These are phyloP conservation scores for Aureococcus anophagefferens DNA, from an alignment of 108 stramenopile species.

Conservation along the genomic window DNA sequence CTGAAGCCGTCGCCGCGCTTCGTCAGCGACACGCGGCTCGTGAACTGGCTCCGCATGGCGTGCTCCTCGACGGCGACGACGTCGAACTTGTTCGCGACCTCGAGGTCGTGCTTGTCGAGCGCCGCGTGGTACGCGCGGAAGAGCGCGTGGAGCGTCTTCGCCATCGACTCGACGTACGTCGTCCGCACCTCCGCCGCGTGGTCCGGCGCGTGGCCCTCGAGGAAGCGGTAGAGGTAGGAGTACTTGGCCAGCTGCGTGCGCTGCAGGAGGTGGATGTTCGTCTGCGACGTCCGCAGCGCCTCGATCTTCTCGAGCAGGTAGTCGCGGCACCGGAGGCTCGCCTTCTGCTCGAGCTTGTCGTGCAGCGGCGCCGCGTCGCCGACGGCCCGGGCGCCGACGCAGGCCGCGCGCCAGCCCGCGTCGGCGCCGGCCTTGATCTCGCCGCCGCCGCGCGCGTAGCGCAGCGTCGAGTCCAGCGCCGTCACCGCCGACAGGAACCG, in stretches of 20 bases:
- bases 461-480: conserved; percentile 72
- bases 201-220: conserved; percentile 68
- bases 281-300: conserved; percentile 64
- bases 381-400: conserved; percentile 27
- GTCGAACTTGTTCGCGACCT: conserved; percentile 75
- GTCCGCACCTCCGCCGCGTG: conserved; percentile 77
- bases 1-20: conserved; percentile 88
- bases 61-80: conserved; percentile 89
- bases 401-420: conserved; percentile 15
- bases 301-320: conserved; percentile 64
- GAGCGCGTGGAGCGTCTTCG: conserved; percentile 71
- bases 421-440: not conserved
- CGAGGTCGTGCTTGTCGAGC: conserved; percentile 73
- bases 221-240: conserved; percentile 72
- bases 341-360: conserved; percentile 63
- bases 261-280: conserved; percentile 93
- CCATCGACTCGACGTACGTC: conserved; percentile 87
- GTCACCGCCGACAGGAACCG: conserved; percentile 73
- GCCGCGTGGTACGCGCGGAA: conserved; percentile 91
- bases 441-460: conserved; percentile 38
- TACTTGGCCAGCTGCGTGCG: conserved; percentile 79
- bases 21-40: conserved; percentile 70
- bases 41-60: conserved; percentile 66
- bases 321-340: conserved; percentile 69
- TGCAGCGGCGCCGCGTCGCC: not conserved